Evolutionary conservation across 139 green algal species (phyloP), one percentile per base, ranked within the genome.

Genomic region (Picochlorum sp.): DNA sequence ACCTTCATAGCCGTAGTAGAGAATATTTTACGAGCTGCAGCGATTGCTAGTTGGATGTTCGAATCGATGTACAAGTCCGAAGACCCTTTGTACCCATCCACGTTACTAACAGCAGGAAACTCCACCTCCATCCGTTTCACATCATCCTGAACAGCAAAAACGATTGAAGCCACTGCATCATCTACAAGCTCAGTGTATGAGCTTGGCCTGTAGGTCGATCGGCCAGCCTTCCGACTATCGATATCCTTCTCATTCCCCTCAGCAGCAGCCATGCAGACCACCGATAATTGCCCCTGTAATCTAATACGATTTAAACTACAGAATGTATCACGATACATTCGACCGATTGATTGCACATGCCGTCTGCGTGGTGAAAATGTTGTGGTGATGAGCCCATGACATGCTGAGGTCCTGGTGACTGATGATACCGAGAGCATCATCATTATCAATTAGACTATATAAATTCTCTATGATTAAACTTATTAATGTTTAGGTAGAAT

Each of bases 51-150:
- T 61, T 92, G 87, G 18, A 85, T 74, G 60, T 95, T 96, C 20
- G 87, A 67, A 50, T 96, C 89, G 43, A 96, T 93, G 63, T 83
- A 96, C 5, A 83, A 37, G 58, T 96, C 89, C 0, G 87, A 94
- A 1, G 74, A 64, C 2, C 76, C 77, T 69, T 91, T 91, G 81
- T 93, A 94, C 0, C 72, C 79, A 51, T 90, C 76, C 10, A 85
- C 61, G 33, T 76, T 63, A 14, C 61, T 67, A 13, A 93, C 63
- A 0, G 85, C 66, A 7, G 89, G 89, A 60, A 96, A 95, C 63
- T 96, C 87, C 3, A 96, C 89, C 60, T 96, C 89, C 68, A 95
- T 31, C 1, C 75, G 64, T 13, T 26, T 82, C 18, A 73, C 13
- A 0, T 85, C 87, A 52, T 87, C 80, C 0, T 68, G 66, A n/a